These are phyloP conservation scores for Solanum medicagineum DNA, from an alignment of 257 asterid genomes.

Conservation along the genomic window DNA sequence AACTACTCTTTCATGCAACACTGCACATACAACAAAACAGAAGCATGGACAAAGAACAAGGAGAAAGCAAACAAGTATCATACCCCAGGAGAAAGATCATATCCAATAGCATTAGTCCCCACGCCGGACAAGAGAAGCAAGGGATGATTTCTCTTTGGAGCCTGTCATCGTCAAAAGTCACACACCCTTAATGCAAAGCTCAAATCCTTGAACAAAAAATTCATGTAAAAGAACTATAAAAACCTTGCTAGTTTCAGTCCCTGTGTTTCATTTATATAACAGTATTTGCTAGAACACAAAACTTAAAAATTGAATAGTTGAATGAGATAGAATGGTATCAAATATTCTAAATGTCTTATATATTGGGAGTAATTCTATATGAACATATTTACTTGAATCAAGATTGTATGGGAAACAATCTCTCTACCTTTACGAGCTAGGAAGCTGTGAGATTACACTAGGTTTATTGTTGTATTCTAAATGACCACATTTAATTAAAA, in stretches of 20 bases:
- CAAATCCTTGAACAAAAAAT: neutral
- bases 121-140: conserved; percentile 86
- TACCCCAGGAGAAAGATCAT: conserved; percentile 94
- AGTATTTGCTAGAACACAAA: neutral
- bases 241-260: neutral
- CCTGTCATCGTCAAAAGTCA: conserved; percentile 20
- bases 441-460: no score
- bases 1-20: neutral
- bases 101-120: conserved; percentile 96
- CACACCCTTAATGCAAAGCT: neutral
- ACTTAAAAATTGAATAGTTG: neutral
- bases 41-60: neutral
- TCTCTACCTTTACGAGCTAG: neutral
- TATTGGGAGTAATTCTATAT: neutral
- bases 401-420: neutral
- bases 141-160: conserved; percentile 81
- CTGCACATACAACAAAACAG: neutral
- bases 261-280: neutral
- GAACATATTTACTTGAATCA: neutral
- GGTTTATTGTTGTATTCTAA: neutral
- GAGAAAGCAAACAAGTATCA: neutral
- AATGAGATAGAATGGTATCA: neutral
- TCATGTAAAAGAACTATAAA: neutral
- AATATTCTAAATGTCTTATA: neutral
- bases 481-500: neutral